Evolutionary conservation across 208 protist species (phyloP), one percentile per base, ranked within the genome.

Genomic region (Strigomonas galati): DNA sequence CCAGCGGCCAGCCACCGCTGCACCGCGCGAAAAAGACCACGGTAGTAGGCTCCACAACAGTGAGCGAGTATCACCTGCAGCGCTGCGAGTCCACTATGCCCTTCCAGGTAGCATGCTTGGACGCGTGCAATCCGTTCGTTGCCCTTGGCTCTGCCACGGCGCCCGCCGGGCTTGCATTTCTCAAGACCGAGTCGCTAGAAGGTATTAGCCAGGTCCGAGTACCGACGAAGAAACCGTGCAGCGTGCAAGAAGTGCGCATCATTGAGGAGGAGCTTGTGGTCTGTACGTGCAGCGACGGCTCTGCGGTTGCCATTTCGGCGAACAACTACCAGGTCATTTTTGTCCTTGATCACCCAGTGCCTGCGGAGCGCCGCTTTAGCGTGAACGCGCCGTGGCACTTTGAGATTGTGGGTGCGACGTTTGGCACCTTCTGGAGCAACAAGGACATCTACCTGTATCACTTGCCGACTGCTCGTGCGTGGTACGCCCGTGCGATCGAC

Each of bases 311-410:
- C 55, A 56, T 82, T 9, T 56, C 78, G 7, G 26, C 66, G 23
- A 71, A 40, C 32, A 74, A 63, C 31, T 72, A 78, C 48, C 75
- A 65, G 6, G 61, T 76, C 35, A 57, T 74, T 0, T 86, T 86
- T 72, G 63, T 69, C 28, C 63, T 83, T 43, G 30, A 46, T 6
- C 62, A 65, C 2, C 73, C 78, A 2, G 44, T 44, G 30, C 48
- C 51, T 28, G 57, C 23, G 30, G 28, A 61, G 9, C 17, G 31
- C 3, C 66, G 57, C 30, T 65, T 71, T 35, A 23, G 32, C 43
- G 65, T 31, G 12, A 14, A 7, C 15, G 3, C n/a, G 7, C n/a
- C 52, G 10, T 69, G 55, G 65, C 26, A 40, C 23, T 52, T 74
- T 9, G 49, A 35, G 30, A 19, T 62, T 12, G 3, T 17, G 24